Evolutionary conservation across 129 eudicot species (phyloP).

Genomic region (Pulicaria dysenterica): DNA sequence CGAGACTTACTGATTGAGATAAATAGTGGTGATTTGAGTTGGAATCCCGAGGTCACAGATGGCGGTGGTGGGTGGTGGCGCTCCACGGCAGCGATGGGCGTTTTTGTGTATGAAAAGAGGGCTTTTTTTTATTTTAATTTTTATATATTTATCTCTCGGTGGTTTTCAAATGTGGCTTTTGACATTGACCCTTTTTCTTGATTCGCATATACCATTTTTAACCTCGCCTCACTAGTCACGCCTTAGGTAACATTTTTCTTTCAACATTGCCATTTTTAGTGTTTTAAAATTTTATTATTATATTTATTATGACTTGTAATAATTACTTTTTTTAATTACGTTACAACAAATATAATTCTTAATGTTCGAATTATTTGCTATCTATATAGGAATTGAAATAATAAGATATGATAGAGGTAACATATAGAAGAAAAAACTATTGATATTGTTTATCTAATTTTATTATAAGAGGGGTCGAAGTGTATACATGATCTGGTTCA

Average conservation of each 20-base stretch:
- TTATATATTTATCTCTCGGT: neutral
- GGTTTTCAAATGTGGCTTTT: conserved; percentile 34
- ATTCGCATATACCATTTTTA: conserved; percentile 32
- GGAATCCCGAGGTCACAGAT: conserved; percentile 12
- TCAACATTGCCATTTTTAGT: conserved; percentile 8
- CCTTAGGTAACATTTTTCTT: conserved; percentile 10
- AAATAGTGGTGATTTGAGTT: conserved; percentile 15
- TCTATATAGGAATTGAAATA: no score
- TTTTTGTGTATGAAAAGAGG: conserved; percentile 31
- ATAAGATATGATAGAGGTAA: no score
- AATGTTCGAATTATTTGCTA: no score
- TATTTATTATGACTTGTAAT: no score
- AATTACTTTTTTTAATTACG: no score
- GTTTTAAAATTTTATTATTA: neutral
- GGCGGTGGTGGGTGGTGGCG: conserved; percentile 32
- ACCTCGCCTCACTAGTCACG: conserved; percentile 24
- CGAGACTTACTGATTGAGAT: conserved; percentile 23
- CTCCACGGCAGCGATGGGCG: conserved; percentile 42
- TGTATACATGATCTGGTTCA: no score
- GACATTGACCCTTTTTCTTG: conserved; percentile 37
- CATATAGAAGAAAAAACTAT: no score
- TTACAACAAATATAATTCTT: no score
- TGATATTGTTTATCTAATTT: no score
- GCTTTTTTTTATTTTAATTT: neutral
- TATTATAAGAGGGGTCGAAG: no score